Percentiles rank a stretch among this genome's conserved stretches.
Evolutionary conservation across 108 stramenopile species (phyloP).

Genomic region (Asterionellopsis glacialis): DNA sequence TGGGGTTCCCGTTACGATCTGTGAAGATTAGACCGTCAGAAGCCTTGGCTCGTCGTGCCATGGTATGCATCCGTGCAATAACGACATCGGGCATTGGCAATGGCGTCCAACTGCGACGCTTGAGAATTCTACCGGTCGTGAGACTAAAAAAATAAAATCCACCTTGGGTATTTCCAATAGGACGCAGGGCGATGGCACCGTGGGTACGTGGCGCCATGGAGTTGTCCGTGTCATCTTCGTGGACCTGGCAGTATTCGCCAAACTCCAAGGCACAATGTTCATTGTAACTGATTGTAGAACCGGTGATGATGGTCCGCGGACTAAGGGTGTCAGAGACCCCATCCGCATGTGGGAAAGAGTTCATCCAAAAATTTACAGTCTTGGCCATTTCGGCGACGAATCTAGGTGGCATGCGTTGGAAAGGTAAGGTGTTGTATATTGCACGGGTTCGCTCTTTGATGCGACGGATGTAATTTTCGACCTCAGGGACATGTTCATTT

Average conservation of each 20-base stretch:
- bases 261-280: constrained; percentile 22
- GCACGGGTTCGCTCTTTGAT: constrained; percentile 31
- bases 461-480: constrained; percentile 17
- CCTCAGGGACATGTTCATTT: constrained; percentile 25
- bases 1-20: too few relatives aligned
- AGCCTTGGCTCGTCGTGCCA: too few relatives aligned
- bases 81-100: constrained; percentile 25
- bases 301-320: constrained; percentile 14
- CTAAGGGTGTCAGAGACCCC: constrained; percentile 15
- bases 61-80: constrained; percentile 9
- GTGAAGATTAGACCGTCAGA: background rate
- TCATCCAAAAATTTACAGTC: constrained; percentile 16
- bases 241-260: constrained; percentile 28
- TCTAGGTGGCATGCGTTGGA: constrained; percentile 6
- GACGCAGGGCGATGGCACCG: constrained; percentile 22
- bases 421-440: constrained; percentile 15
- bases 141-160: constrained; percentile 30
- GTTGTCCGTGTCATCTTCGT: constrained; percentile 33
- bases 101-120: constrained; percentile 13
- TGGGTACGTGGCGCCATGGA: constrained; percentile 11
- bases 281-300: constrained; percentile 1
- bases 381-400: constrained; percentile 25
- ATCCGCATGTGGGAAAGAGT: background rate
- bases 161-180: constrained; percentile 27
- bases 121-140: constrained; percentile 11